Base-by-base conservation (phyloP, 306 rosid species). In the Astragalus glycyphyllos region DNA sequence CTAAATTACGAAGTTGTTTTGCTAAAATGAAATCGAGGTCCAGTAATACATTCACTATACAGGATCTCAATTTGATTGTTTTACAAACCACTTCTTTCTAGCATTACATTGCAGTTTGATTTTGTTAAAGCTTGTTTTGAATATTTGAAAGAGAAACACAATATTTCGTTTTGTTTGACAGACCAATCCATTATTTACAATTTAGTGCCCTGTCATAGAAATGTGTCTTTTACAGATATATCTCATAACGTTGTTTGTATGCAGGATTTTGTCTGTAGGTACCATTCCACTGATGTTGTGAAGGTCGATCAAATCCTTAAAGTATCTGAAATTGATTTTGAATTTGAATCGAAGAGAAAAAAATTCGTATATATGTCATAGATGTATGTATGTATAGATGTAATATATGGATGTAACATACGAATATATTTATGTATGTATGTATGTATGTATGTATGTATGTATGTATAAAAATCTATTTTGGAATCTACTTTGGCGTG, bases 161-260 rank as follows among this genome's bases (percentile, higher is more conserved):
- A 8, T 13, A 31, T 54, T 41, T 26, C 55, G 23, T 69, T 23
- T 40, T 68, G 53, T 26, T 20, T 40, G 20, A 20, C 40, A 6
- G 23, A 0, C 23, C 23, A 20, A 20, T 20, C 23, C 23, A 20
- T 20, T 20, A 0, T 20, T 20, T 20, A 20, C 23, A 20, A 20
- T 20, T 26, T 26, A 4, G 31, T 26, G 31, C 31, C 1, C 3
- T 26, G 31, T 26, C 31, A 26, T 26, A 26, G 31, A 26, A 26
- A 26, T 26, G 31, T 26, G 1, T 26, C 31, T 26, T 3, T 3
- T 49, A 34, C 41, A 63, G n/a, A 20, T n/a, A 57, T 11, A 48
- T 46, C 60, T 57, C n/a, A 49, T 58, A 26, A 26, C 3, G 8
- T 7, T 70, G 45, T 42, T 61, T 77, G 72, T 10, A n/a, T 70